phyloP scores from a whole-genome alignment of 768 basidiomycete species.

The Podaxis sp. region DNA sequence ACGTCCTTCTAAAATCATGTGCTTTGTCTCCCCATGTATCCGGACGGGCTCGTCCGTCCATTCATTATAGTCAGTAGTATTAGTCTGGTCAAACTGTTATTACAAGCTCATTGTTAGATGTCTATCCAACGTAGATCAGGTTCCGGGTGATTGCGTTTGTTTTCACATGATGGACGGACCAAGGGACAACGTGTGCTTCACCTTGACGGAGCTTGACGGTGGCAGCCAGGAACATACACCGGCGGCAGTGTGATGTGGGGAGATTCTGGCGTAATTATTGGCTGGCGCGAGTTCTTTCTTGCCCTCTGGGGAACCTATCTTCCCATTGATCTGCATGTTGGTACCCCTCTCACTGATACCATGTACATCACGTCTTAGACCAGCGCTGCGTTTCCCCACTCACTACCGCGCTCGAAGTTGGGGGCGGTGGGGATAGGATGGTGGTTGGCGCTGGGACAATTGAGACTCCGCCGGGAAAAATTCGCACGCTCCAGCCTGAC shows the following conservation, averaged over 20 bases:
- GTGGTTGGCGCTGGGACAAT: constrained; percentile 15
- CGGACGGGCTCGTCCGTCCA: constrained; percentile 7
- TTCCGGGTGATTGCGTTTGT: constrained; percentile 10
- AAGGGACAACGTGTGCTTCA: no score
- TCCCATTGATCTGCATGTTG: no score
- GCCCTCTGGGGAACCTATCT: background rate
- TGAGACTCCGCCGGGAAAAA: constrained; percentile 24
- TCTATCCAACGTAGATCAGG: constrained; percentile 10
- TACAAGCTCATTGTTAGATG: constrained; percentile 15
- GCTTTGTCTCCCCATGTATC: constrained; percentile 8
- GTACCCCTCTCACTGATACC: no score
- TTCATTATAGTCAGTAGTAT: constrained; percentile 5
- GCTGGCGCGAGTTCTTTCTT: background rate
- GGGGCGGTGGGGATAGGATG: background rate
- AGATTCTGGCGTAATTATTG: background rate
- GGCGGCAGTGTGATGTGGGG: constrained; percentile 8
- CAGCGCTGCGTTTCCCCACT: background rate
- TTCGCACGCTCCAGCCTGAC: constrained; percentile 20
- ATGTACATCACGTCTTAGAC: no score
- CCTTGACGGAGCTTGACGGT: background rate
- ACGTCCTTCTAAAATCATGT: constrained; percentile 8
- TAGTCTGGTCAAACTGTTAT: constrained; percentile 14
- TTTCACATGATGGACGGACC: constrained; percentile 10
- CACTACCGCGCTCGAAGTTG: background rate
- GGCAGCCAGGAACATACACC: constrained; percentile 5